Evolutionary conservation across 208 protist species (phyloP).

Genomic region (Acanthamoeba healyi): DNA sequence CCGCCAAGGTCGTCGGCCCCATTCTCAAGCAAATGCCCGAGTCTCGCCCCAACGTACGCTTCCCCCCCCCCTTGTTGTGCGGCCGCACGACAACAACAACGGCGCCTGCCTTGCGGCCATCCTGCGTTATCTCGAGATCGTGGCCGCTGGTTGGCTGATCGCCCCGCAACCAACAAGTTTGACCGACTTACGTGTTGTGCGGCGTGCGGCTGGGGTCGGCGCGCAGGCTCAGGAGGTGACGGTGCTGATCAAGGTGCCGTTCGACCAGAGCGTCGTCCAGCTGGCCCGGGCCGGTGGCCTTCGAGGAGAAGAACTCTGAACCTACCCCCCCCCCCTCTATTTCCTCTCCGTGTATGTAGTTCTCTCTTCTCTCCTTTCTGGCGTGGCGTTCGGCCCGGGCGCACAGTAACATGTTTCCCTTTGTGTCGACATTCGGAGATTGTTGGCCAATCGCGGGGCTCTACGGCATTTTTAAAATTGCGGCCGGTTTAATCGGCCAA

Average conservation of each 20-base stretch:
- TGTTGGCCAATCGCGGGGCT: no score
- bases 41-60: neutral
- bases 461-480: no score
- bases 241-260: neutral
- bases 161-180: neutral
- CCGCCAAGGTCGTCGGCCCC: constrained; percentile 15
- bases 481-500: no score
- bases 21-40: constrained; percentile 44
- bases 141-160: neutral
- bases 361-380: no score
- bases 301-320: neutral
- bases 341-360: no score
- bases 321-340: neutral
- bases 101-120: no score
- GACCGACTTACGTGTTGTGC: neutral
- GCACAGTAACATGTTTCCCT: no score
- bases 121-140: no score
- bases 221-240: constrained; percentile 2
- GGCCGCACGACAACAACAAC: neutral
- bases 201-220: no score
- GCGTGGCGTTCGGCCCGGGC: no score
- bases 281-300: neutral
- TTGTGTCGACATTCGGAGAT: no score
- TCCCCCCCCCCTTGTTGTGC: neutral
- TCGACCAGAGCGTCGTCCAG: constrained; percentile 1